These are phyloP conservation scores for Wickerhamomyces bovis DNA, from an alignment of 805 yeast genomes.

Conservation along the genomic window DNA sequence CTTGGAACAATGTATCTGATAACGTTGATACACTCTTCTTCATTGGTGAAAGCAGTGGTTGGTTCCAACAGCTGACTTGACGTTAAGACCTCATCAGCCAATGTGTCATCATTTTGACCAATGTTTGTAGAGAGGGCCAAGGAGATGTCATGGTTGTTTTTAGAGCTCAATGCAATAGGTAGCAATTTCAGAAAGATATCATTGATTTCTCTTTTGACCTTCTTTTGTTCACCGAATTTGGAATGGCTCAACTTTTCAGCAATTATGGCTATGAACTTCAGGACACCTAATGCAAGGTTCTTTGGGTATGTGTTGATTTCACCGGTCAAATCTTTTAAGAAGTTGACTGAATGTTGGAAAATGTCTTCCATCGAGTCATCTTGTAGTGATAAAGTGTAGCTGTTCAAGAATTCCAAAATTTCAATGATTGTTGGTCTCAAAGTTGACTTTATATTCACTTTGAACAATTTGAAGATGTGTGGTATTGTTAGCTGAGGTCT, in stretches of 20 bases:
- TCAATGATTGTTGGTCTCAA: conserved; percentile 14
- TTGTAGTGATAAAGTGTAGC: conserved; percentile 61
- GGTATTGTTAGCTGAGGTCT: conserved; percentile 72
- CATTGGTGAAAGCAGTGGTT: conserved; percentile 7
- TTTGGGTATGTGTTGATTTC: conserved; percentile 37
- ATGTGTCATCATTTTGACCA: conserved; percentile 7
- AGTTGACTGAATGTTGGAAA: conserved; percentile 52
- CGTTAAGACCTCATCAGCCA: conserved; percentile 3
- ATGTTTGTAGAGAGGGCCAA: conserved; percentile 9
- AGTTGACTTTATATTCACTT: conserved; percentile 18
- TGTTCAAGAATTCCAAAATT: conserved; percentile 32
- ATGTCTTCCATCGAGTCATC: conserved; percentile 76
- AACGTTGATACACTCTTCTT: conserved; percentile 40
- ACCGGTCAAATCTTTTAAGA: conserved; percentile 52
- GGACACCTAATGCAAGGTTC: conserved; percentile 45
- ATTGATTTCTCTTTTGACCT: conserved; percentile 47
- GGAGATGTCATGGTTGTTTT: conserved; percentile 12
- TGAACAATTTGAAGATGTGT: conserved; percentile 50
- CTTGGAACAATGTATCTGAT: conserved; percentile 32
- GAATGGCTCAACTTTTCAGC: conserved; percentile 51
- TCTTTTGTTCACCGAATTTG: conserved; percentile 56
- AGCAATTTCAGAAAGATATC: conserved; percentile 38
- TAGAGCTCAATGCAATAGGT: conserved; percentile 25
- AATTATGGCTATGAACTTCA: conserved; percentile 46
- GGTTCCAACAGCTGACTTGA: conserved; percentile 7